phyloP scores from a whole-genome alignment of 805 yeast species.

The Phaffomyces antillensis region DNA sequence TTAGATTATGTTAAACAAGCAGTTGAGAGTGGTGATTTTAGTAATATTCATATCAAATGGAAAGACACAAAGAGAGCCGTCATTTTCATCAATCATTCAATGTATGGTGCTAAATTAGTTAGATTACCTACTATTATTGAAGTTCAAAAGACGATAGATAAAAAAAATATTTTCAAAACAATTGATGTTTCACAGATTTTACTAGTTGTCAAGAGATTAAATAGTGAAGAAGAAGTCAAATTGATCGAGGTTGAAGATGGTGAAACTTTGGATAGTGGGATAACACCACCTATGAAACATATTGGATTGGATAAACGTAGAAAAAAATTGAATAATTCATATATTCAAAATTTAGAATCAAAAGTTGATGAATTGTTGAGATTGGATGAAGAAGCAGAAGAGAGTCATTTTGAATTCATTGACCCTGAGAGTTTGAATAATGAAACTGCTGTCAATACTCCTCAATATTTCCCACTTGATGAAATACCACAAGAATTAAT shows the following conservation, averaged over 20 bases:
- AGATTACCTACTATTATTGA: slow-evolving; percentile 87
- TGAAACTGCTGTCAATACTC: slow-evolving; percentile 16
- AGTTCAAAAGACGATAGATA: slow-evolving; percentile 81
- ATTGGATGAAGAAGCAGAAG: slow-evolving; percentile 80
- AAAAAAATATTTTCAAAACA: slow-evolving; percentile 81
- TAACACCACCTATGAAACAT: slow-evolving; percentile 73
- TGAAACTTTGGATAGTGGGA: slow-evolving; percentile 51
- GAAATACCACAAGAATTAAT: slow-evolving; percentile 1
- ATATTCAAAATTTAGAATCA: slow-evolving; percentile 71
- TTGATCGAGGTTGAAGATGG: slow-evolving; percentile 29
- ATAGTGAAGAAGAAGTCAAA: slow-evolving; percentile 40
- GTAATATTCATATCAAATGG: slow-evolving; percentile 73
- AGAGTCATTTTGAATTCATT: slow-evolving; percentile 65
- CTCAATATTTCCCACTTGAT: slow-evolving; percentile 13
- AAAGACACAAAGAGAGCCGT: slow-evolving; percentile 75
- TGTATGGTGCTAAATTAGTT: slow-evolving; percentile 79
- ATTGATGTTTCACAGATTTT: slow-evolving; percentile 83
- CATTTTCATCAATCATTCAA: slow-evolving; percentile 57
- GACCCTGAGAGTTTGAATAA: slow-evolving; percentile 38
- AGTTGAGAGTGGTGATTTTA: slow-evolving; percentile 69
- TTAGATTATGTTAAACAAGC: slow-evolving; percentile 70
- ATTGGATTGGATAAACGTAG: slow-evolving; percentile 66
- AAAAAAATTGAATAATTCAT: slow-evolving; percentile 58
- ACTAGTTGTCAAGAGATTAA: slow-evolving; percentile 54
- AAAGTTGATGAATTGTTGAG: slow-evolving; percentile 70